These are phyloP conservation scores for Parastagonospora nodorum DNA, from an alignment of 2,329 filamentous ascomycete genomes.

Conservation along the genomic window DNA sequence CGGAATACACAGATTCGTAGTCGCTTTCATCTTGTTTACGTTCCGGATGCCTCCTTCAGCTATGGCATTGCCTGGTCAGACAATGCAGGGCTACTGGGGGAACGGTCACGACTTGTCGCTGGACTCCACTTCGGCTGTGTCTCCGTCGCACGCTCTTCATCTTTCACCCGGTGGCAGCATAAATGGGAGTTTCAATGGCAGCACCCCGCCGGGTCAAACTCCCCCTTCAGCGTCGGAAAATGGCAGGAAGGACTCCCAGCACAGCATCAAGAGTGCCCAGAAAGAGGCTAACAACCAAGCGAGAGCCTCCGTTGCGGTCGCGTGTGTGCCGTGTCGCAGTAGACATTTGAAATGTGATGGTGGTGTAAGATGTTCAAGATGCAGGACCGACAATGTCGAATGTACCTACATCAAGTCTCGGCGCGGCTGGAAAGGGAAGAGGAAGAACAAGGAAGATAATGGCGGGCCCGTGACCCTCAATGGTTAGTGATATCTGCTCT, in stretches of 20 bases:
- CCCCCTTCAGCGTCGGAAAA: slow-evolving; percentile 29
- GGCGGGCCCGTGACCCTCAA: slow-evolving; percentile 22
- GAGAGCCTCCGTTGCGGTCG: slow-evolving; percentile 48
- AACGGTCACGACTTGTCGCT: slow-evolving; percentile 32
- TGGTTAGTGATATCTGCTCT: slow-evolving; percentile 20
- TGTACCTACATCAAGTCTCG: slow-evolving; percentile 60
- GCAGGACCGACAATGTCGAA: slow-evolving; percentile 49
- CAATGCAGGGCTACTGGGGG: slow-evolving; percentile 36
- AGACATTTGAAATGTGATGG: slow-evolving; percentile 61
- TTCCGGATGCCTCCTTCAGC: slow-evolving; percentile 21
- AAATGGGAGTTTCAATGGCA: slow-evolving; percentile 33
- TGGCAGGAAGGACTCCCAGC: slow-evolving; percentile 21
- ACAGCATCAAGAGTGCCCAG: slow-evolving; percentile 23
- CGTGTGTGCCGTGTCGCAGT: slow-evolving; percentile 58
- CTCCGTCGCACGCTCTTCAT: slow-evolving; percentile 32
- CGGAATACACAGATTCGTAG: slow-evolving; percentile 10
- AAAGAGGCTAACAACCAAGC: slow-evolving; percentile 22
- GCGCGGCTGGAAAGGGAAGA: slow-evolving; percentile 55
- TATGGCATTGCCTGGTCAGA: slow-evolving; percentile 36
- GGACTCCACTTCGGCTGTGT: slow-evolving; percentile 27
- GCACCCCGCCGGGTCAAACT: slow-evolving; percentile 39
- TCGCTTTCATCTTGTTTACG: slow-evolving; percentile 6
- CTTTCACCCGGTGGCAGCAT: slow-evolving; percentile 37
- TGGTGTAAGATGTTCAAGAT: slow-evolving; percentile 55
- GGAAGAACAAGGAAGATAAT: slow-evolving; percentile 45